These are phyloP conservation scores for Ceratocystis destructans DNA, from an alignment of 2,329 filamentous ascomycete species.

Conservation along the genomic window DNA sequence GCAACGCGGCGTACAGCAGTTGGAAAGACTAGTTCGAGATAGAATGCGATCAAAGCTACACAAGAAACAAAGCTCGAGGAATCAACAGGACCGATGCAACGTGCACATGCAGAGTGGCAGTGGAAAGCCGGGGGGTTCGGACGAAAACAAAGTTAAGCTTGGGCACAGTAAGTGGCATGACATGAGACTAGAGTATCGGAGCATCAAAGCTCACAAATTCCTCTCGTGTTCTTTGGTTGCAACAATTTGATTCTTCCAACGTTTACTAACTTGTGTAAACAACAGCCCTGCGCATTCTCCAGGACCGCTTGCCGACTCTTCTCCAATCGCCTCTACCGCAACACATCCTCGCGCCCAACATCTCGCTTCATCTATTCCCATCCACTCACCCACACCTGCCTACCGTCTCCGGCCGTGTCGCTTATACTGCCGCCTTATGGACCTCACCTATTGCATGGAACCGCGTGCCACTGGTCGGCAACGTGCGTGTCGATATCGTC, in stretches of 20 bases:
- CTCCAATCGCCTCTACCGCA: slow-evolving; percentile 55
- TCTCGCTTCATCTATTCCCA: slow-evolving; percentile 56
- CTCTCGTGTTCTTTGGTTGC: not conserved
- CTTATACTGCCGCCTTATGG: slow-evolving; percentile 88
- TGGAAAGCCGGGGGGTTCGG: slow-evolving; percentile 23
- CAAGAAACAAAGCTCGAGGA: slow-evolving; percentile 1
- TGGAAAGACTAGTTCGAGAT: slow-evolving; percentile 15
- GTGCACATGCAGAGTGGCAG: slow-evolving; percentile 1
- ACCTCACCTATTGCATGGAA: slow-evolving; percentile 95
- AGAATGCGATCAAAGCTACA: slow-evolving; percentile 6
- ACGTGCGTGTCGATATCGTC: slow-evolving; percentile 74
- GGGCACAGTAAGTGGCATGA: slow-evolving; percentile 40
- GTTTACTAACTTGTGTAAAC: too few relatives aligned
- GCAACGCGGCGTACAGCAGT: slow-evolving; percentile 8
- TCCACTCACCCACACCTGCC: slow-evolving; percentile 78
- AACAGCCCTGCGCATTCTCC: slow-evolving; percentile 48
- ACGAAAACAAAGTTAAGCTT: slow-evolving; percentile 48
- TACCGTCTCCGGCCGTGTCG: slow-evolving; percentile 76
- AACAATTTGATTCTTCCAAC: not conserved
- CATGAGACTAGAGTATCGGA: too few relatives aligned
- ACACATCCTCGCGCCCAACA: slow-evolving; percentile 62
- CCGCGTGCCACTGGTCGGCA: slow-evolving; percentile 75
- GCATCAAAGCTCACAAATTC: not conserved
- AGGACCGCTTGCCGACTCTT: slow-evolving; percentile 52
- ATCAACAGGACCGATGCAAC: not conserved